These are phyloP conservation scores for Neophaeococcomyces aloes DNA, from an alignment of 2,329 filamentous ascomycete genomes.

Conservation along the genomic window DNA sequence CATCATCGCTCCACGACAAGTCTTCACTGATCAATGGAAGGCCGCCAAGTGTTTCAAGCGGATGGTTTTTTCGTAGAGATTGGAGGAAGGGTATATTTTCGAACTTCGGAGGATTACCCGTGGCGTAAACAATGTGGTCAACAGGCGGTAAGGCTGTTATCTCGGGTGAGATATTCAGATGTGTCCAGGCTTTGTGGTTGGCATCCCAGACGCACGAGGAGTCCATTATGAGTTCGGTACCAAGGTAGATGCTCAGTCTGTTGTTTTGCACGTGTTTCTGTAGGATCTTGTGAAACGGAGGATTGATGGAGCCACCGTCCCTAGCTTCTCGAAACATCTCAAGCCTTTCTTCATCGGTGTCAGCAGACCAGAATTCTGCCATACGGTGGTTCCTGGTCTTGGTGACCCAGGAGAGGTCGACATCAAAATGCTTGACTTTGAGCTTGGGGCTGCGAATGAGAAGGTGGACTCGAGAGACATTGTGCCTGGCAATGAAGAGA, in stretches of 20 bases:
- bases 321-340: slow-evolving; percentile 56
- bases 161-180: slow-evolving; percentile 37
- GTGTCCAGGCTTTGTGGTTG: slow-evolving; percentile 36
- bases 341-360: slow-evolving; percentile 58
- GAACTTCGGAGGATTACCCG: slow-evolving; percentile 58
- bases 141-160: slow-evolving; percentile 38
- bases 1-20: slow-evolving; percentile 61
- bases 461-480: slow-evolving; percentile 54
- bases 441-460: slow-evolving; percentile 49
- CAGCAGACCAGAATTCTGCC: slow-evolving; percentile 65
- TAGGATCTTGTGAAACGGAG: slow-evolving; percentile 55
- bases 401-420: slow-evolving; percentile 67
- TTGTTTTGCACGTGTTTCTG: slow-evolving; percentile 47
- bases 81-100: slow-evolving; percentile 50
- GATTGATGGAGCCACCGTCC: slow-evolving; percentile 67
- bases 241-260: slow-evolving; percentile 45
- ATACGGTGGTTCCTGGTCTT: slow-evolving; percentile 73
- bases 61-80: slow-evolving; percentile 48
- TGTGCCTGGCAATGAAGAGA: slow-evolving; percentile 50
- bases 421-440: slow-evolving; percentile 64
- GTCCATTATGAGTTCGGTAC: slow-evolving; percentile 46
- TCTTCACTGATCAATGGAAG: slow-evolving; percentile 66
- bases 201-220: slow-evolving; percentile 35
- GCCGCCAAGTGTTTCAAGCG: slow-evolving; percentile 53
- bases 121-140: slow-evolving; percentile 67